Evolutionary conservation across 2,329 filamentous ascomycete species (phyloP), one percentile per base, ranked within the genome.

Genomic region (Pyrenophora seminiperda): DNA sequence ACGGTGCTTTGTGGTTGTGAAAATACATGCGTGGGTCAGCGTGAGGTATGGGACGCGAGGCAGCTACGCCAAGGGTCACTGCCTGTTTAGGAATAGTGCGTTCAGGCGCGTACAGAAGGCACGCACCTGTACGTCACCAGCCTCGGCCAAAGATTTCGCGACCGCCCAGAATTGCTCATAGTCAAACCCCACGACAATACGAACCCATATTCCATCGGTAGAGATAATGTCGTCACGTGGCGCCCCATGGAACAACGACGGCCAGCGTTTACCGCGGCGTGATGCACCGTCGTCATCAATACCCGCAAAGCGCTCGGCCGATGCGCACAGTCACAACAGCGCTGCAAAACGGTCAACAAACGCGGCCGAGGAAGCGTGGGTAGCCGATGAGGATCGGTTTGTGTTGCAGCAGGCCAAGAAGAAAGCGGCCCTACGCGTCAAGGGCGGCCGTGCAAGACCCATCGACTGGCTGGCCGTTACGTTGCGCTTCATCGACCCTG

Each of bases 391-490:
- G 73, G 94, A 99, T 77, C 87, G 88, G 58, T 99, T 99, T 68
- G 94, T 97, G 48, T 79, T 99, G 67, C 92, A 91, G 74, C 94
- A 99, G 76, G 89, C 93, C 38, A 99, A 97, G 81, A 97, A 95
- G 79, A 97, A 97, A 79, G 93, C 94, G 33, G 90, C 92, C 59
- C 95, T 99, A 62, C 88, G 94, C 32, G 91, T 97, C 37, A 90
- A 91, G 62, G 92, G 95, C 73, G 89, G 89, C 9, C 85, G 95
- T 61, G 92, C 93, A 47, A 92, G 91, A 68, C 89, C 93, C 7
- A 93, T 97, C 66, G 94, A 99, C 76, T 92, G 90, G 80, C 83
- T 99, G 37, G 91, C 92, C 1, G 94, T 97, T 66, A 95, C 90
- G 53, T 77, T 99, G 56, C 87, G 91, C 59, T 90, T 93, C 56